Evolutionary conservation across 148 eudicot genomes (phyloP).

Genomic region (Oxyria digyna): DNA sequence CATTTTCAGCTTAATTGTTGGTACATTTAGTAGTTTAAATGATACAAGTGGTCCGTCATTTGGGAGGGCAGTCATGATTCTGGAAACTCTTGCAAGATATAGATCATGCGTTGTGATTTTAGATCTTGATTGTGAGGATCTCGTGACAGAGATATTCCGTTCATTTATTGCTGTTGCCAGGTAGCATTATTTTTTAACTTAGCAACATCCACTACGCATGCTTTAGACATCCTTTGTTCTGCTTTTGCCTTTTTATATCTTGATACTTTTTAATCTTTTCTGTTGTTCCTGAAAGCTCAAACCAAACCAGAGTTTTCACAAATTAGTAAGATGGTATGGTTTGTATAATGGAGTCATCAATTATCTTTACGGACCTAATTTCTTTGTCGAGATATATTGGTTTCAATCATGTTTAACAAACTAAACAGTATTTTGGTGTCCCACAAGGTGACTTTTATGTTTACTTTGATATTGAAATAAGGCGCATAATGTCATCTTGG

Average conservation of each 20-base stretch:
- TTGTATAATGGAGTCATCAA: neutral
- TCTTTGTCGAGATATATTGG: neutral
- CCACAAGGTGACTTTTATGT: neutral
- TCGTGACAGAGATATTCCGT: slow-evolving; percentile 70
- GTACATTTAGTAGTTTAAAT: slow-evolving; percentile 68
- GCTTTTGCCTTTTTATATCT: neutral
- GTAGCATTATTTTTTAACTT: slow-evolving; percentile 18
- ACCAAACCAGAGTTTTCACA: neutral
- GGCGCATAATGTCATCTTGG: neutral
- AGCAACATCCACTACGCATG: neutral
- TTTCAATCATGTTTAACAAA: neutral
- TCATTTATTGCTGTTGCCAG: slow-evolving; percentile 80
- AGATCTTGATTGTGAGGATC: slow-evolving; percentile 97
- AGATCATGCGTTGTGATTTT: slow-evolving; percentile 96
- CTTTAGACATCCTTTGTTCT: neutral
- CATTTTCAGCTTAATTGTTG: slow-evolving; percentile 63
- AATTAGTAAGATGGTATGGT: neutral
- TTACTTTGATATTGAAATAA: neutral
- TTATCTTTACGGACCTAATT: neutral
- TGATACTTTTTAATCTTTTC: neutral
- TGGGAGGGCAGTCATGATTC: slow-evolving; percentile 76
- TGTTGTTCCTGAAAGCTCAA: neutral
- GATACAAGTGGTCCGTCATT: slow-evolving; percentile 73
- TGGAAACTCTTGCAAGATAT: slow-evolving; percentile 92
- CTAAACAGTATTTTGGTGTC: neutral